Base-by-base conservation (phyloP, 202 grass and related monocot genomes). In the Schoenoplectus tabernaemontani region DNA sequence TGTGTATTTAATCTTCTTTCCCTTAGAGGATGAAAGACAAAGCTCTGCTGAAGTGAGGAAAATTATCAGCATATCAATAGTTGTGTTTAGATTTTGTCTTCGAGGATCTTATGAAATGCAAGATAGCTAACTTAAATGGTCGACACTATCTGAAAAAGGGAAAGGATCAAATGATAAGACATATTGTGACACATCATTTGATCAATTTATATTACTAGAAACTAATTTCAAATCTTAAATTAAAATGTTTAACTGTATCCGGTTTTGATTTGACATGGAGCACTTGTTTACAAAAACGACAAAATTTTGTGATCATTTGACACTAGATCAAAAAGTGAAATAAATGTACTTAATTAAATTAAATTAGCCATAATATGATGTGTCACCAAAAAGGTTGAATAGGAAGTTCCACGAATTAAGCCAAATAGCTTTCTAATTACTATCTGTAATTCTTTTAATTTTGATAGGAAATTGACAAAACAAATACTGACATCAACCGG, bases 381-480 rank as follows among this genome's bases (percentile, higher is more conserved):
- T n/a, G n/a, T n/a, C n/a, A n/a, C n/a, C n/a, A n/a, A n/a, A n/a
- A n/a, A n/a, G n/a, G n/a, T n/a, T n/a, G n/a, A 74, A 32, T 53
- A 48, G 23, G 20, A 70, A 47, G 11, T 71, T 38, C 39, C 19
- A 42, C 38, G 28, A 11, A 47, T 15, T 42, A 47, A 71, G 41
- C 22, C 11, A n/a, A n/a, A 16, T 71, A 26, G 10, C 47, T 68
- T 68, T 68, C 12, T 43, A 42, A 15, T 64, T 17, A 68, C 64
- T 42, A 24, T 68, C 7, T 68, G 37, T 68, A 23, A 20, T 23
- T 41, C 20, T 3, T 53, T 53, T 74, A 46, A 34, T 74, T 50
- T 68, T 76, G 32, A 32, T 77, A 98, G 96, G 89, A 94, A 83
- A 87, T 98, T 89, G 89, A 98, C 88, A 90, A 90, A 92, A 91